Conservation (phyloP, 2,329 filamentous ascomycete species). For the Neoscytalidium dimidiatum region DNA sequence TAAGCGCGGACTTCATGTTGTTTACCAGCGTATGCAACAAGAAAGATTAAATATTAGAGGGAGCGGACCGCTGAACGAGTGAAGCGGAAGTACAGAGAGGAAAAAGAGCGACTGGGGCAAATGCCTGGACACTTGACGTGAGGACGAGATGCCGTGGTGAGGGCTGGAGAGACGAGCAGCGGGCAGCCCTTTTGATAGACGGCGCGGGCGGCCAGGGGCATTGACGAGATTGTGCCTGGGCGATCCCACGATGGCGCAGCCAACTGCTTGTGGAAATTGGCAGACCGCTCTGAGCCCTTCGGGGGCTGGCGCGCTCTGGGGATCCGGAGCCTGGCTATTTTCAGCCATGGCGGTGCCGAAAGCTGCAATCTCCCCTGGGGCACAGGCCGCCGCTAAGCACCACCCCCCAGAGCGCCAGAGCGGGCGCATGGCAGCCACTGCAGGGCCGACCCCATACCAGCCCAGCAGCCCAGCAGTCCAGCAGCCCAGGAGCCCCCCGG, state of each 20-base stretch:
- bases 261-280: constrained; percentile 15
- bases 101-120: constrained; percentile 21
- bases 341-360: constrained; percentile 1
- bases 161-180: neutral
- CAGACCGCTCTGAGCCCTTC: neutral
- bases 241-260: constrained; percentile 15
- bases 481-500: too few relatives aligned
- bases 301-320: constrained; percentile 5
- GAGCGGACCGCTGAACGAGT: constrained; percentile 87
- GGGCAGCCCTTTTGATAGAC: constrained; percentile 17
- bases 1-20: constrained; percentile 74
- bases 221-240: constrained; percentile 12
- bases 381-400: neutral
- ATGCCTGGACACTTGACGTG: neutral
- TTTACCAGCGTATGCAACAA: constrained; percentile 34
- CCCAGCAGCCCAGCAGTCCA: neutral
- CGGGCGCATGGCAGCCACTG: neutral
- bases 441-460: neutral
- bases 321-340: constrained; percentile 16
- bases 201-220: constrained; percentile 7
- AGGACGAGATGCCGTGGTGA: constrained; percentile 9
- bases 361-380: constrained; percentile 13
- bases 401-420: neutral
- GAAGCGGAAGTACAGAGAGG: constrained; percentile 63
- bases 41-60: constrained; percentile 37